These are phyloP conservation scores for Leccinum uliginosum DNA, from an alignment of 768 basidiomycete species.

Conservation along the genomic window DNA sequence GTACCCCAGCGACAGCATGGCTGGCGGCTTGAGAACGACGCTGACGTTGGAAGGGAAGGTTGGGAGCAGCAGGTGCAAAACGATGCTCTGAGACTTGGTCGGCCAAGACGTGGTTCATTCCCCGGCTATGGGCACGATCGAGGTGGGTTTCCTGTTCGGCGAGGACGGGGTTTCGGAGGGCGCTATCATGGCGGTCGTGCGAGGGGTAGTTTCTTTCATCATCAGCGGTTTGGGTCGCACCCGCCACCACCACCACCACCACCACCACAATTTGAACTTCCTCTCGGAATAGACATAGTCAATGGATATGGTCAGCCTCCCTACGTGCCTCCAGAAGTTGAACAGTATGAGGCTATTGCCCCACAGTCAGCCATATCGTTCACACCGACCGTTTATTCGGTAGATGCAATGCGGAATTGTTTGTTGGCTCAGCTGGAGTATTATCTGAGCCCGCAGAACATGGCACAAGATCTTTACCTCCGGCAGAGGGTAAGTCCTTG, in stretches of 20 bases:
- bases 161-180: constrained; percentile 38
- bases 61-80: constrained; percentile 21
- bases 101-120: constrained; percentile 34
- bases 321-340: constrained; percentile 31
- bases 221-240: constrained; percentile 31
- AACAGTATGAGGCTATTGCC: constrained; percentile 22
- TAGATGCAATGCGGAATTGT: constrained; percentile 64
- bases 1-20: constrained; percentile 13
- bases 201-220: constrained; percentile 32
- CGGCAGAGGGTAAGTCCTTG: constrained; percentile 59
- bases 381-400: constrained; percentile 46
- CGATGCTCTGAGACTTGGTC: constrained; percentile 15
- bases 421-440: constrained; percentile 86
- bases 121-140: constrained; percentile 31
- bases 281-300: constrained; percentile 21
- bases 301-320: constrained; percentile 29
- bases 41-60: constrained; percentile 19
- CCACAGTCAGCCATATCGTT: constrained; percentile 36
- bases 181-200: constrained; percentile 34
- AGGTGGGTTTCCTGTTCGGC: constrained; percentile 27
- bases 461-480: constrained; percentile 83
- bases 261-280: constrained; percentile 27
- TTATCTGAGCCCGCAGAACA: constrained; percentile 86
- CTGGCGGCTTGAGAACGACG: constrained; percentile 25
- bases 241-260: constrained; percentile 1